Evolutionary conservation across 495 filamentous ascomycete genomes (phyloP).

Genomic region (Penicillium robsamsonii): DNA sequence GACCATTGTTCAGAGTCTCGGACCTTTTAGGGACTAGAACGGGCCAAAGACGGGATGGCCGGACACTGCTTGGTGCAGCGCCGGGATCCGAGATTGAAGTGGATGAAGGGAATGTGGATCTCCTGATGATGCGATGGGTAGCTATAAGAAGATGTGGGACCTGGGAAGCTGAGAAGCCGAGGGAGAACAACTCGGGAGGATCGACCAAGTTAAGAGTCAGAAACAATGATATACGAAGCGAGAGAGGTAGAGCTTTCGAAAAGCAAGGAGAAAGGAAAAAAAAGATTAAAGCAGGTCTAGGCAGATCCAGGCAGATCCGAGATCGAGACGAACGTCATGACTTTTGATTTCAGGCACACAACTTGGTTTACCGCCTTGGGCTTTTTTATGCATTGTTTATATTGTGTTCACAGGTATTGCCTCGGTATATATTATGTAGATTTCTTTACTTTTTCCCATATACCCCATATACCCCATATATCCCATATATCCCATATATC

Average conservation of each 20-base stretch:
- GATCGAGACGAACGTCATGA: constrained; percentile 31
- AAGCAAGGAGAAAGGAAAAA: constrained; percentile 8
- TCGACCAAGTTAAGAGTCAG: constrained; percentile 1
- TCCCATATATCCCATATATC: not conserved
- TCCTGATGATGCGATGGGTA: constrained; percentile 9
- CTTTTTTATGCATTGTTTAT: not conserved
- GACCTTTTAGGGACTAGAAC: not conserved
- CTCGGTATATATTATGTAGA: not conserved
- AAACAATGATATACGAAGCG: constrained; percentile 3
- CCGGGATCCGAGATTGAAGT: constrained; percentile 24
- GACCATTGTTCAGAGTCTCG: constrained; percentile 38
- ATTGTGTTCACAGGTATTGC: not conserved
- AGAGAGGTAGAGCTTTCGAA: not conserved
- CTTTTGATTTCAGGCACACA: constrained; percentile 21
- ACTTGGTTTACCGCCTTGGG: not conserved
- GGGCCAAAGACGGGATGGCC: constrained; percentile 17
- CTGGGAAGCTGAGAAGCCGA: constrained; percentile 3
- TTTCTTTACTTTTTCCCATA: not conserved
- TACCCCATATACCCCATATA: not conserved
- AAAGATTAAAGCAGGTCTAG: not conserved
- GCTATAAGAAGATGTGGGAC: constrained; percentile 10
- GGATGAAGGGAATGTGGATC: constrained; percentile 17
- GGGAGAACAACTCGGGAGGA: constrained; percentile 9
- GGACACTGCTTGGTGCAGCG: constrained; percentile 31
- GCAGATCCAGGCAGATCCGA: constrained; percentile 7